These are phyloP conservation scores for Trapa bicornis DNA, from an alignment of 345 rosid species.

Conservation along the genomic window DNA sequence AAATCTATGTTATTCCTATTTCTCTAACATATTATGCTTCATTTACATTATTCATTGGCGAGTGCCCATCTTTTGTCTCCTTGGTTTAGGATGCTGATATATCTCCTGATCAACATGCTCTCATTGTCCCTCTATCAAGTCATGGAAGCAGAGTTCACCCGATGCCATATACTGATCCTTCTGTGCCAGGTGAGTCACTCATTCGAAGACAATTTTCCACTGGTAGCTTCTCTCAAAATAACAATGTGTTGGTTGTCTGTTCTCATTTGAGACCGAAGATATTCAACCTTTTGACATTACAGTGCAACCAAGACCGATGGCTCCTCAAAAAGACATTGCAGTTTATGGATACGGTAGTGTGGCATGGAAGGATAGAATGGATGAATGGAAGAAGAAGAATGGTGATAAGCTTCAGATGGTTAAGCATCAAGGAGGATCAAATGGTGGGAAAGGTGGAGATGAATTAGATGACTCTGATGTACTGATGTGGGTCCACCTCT, in stretches of 20 bases:
- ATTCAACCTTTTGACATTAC: constrained; percentile 10
- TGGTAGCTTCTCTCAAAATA: background rate
- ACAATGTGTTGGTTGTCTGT: background rate
- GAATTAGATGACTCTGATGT: constrained; percentile 71
- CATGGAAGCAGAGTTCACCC: constrained; percentile 72
- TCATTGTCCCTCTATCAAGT: constrained; percentile 65
- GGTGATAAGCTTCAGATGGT: constrained; percentile 72
- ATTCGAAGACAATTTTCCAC: background rate
- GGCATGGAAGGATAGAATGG: constrained; percentile 95
- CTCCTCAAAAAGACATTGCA: constrained; percentile 75
- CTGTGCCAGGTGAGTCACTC: constrained; percentile 52
- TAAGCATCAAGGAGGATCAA: constrained; percentile 62
- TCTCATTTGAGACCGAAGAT: constrained; percentile 1
- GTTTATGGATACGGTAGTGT: constrained; percentile 91
- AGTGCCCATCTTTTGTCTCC: background rate
- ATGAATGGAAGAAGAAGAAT: constrained; percentile 82
- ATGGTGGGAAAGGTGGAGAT: constrained; percentile 49
- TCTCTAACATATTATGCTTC: background rate
- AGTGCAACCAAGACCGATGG: constrained; percentile 92
- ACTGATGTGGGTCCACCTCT: constrained; percentile 57
- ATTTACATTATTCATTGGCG: background rate
- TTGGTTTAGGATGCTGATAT: constrained; percentile 58
- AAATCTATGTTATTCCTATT: constrained; percentile 1
- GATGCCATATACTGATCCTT: constrained; percentile 50
- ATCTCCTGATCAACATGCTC: constrained; percentile 83